Evolutionary conservation across 2,329 filamentous ascomycete species (phyloP).

Genomic region (Acrocalymma vagum): DNA sequence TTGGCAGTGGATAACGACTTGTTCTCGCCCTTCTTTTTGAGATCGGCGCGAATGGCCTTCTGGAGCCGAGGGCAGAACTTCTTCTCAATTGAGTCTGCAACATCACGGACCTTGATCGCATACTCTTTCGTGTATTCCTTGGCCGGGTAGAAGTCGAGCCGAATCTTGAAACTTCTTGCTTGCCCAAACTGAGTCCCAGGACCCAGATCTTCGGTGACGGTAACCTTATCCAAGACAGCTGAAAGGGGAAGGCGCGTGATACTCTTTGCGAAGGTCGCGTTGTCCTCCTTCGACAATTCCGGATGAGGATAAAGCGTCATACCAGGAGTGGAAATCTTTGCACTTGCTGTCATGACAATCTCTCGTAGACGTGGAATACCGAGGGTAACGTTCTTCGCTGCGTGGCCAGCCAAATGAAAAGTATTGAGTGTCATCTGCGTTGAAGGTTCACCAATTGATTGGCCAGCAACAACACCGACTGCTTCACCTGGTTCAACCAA

Average conservation of each 20-base stretch:
- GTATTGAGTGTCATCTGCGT: slow-evolving; percentile 99
- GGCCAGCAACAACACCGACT: slow-evolving; percentile 94
- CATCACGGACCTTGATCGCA: slow-evolving; percentile 79
- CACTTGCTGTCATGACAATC: slow-evolving; percentile 97
- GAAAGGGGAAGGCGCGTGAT: slow-evolving; percentile 87
- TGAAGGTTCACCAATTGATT: slow-evolving; percentile 95
- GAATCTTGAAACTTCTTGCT: slow-evolving; percentile 86
- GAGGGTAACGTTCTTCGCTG: slow-evolving; percentile 97
- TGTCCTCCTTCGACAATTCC: slow-evolving; percentile 73
- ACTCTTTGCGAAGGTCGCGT: slow-evolving; percentile 85
- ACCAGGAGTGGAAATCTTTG: slow-evolving; percentile 85
- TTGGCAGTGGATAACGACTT: slow-evolving; percentile 60
- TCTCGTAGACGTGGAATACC: slow-evolving; percentile 97
- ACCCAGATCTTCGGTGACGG: slow-evolving; percentile 81
- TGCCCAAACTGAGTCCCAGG: slow-evolving; percentile 72
- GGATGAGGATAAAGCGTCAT: slow-evolving; percentile 85
- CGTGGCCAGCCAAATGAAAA: slow-evolving; percentile 98
- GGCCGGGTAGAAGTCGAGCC: slow-evolving; percentile 82
- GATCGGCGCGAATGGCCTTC: slow-evolving; percentile 75
- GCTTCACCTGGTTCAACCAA: slow-evolving; percentile 95
- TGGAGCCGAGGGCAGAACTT: slow-evolving; percentile 79
- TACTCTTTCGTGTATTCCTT: slow-evolving; percentile 87
- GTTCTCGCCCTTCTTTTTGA: slow-evolving; percentile 77
- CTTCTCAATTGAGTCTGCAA: slow-evolving; percentile 80
- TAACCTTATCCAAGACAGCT: slow-evolving; percentile 82